Evolutionary conservation across 2,329 filamentous ascomycete species (phyloP), one percentile per base, ranked within the genome.

Genomic region (Stagonosporopsis rhizophila): DNA sequence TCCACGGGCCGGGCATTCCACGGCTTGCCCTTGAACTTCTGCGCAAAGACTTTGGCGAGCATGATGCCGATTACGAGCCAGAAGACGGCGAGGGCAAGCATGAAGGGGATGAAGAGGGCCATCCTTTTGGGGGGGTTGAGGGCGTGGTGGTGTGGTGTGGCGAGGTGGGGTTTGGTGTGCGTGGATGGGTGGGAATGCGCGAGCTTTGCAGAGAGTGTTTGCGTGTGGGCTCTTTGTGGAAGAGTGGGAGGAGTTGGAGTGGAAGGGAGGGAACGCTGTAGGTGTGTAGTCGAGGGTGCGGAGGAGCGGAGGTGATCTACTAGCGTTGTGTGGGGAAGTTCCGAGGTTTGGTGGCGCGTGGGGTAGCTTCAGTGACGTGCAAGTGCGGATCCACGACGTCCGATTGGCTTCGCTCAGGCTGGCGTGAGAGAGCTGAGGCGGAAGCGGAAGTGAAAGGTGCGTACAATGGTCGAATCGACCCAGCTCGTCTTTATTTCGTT

Each of bases 31-130:
- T 60, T 60, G 11, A 61, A 62, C 8, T 65, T 56, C 39, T 67
- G 66, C 19, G 66, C 65, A 6, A 67, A 54, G 56, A 61, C 67
- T 15, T 38, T 46, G 17, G 64, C 64, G 9, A 68, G 55, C 27
- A 63, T 25, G 12, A 66, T 14, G 11, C 66, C 66, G 15, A 67
- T 52, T 23, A 44, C 23, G 15, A 54, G 51, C 66, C 66, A 68
- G 32, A 52, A 56, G 12, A 49, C 8, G 20, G 66, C 66, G 30
- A 67, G 32, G 12, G 61, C 23, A n/a, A 68, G n/a, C 32, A 61
- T 14, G 38, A 68, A 57, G 35, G 52, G 53, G 25, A 66, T 37
- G 47, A 66, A 59, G 19, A 57, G 27, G 20, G n/a, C 35, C 51
- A 60, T 46, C 22, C 37, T 32, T 19, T n/a, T 37, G 39, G 37